Conservation (phyloP, 176 grass and related monocot genomes). For the Oryza meyeriana region DNA sequence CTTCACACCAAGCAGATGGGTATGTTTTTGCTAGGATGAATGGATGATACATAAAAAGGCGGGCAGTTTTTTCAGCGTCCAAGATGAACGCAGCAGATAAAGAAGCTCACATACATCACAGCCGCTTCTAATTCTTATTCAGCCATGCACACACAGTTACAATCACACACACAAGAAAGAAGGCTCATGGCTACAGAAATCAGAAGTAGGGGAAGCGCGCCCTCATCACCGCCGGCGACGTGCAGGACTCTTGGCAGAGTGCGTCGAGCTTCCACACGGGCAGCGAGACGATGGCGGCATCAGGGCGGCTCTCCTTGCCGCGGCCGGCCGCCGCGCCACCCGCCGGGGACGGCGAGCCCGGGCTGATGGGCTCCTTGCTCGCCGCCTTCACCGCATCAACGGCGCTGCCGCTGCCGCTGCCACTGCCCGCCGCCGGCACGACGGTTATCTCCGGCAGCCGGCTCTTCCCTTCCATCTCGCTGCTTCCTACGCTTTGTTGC, state of each 20-base stretch:
- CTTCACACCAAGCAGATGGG: not conserved
- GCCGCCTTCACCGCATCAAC: constrained; percentile 2
- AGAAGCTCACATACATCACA: not conserved
- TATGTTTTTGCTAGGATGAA: not conserved
- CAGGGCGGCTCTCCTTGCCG: not conserved
- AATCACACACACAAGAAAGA: too few relatives aligned
- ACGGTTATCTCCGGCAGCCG: constrained; percentile 36
- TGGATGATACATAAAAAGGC: not conserved
- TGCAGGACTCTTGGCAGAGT: constrained; percentile 49
- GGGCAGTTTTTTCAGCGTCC: not conserved
- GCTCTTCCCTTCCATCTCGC: constrained; percentile 39
- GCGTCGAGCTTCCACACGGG: constrained; percentile 81
- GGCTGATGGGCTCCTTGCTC: constrained; percentile 44
- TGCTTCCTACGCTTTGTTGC: not conserved
- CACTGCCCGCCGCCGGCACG: not conserved
- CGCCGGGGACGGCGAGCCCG: constrained; percentile 28
- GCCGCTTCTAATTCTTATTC: too few relatives aligned
- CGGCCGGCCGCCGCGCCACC: not conserved
- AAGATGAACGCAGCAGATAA: not conserved
- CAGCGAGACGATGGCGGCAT: constrained; percentile 10
- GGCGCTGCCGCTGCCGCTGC: not conserved
- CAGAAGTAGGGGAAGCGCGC: constrained; percentile 60
- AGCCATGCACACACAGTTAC: too few relatives aligned
- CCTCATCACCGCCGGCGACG: constrained; percentile 34
- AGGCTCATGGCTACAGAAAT: not conserved